Conservation (phyloP, 257 asterid species). For the Nicotiana tabacum region DNA sequence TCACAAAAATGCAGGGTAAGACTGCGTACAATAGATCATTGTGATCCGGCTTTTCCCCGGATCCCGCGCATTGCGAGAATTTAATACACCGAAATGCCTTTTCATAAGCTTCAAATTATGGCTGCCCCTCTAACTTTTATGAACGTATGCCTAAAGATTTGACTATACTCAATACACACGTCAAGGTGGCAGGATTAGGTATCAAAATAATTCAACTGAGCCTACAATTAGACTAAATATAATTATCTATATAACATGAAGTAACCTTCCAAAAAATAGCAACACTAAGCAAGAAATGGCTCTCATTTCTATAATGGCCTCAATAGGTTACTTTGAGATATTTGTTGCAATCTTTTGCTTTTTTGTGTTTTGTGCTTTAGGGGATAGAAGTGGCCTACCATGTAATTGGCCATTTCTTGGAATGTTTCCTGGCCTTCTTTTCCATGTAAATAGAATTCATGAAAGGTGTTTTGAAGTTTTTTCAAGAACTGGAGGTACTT, state of each 20-base stretch:
- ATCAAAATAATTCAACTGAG: neutral
- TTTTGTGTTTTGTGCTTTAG: slow-evolving; percentile 18
- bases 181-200: neutral
- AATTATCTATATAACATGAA: neutral
- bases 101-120: no score
- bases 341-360: slow-evolving; percentile 24
- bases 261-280: neutral
- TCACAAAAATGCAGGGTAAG: fast-evolving
- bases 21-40: no score
- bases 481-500: slow-evolving; percentile 25
- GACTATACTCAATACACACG: neutral
- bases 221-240: neutral
- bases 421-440: slow-evolving; percentile 31
- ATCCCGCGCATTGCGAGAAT: fast-evolving
- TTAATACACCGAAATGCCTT: no score
- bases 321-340: slow-evolving; percentile 27
- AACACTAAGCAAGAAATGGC: neutral
- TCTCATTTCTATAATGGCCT: neutral
- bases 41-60: fast-evolving
- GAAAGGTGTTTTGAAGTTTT: slow-evolving; percentile 23
- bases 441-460: slow-evolving; percentile 30
- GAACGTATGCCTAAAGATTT: neutral
- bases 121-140: no score
- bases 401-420: slow-evolving; percentile 48
- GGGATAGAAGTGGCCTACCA: slow-evolving; percentile 17